Percentiles rank a stretch among this genome's conserved stretches.
Evolutionary conservation across 1,284 basidiomycete species (phyloP).

Genomic region (Ustanciosporium gigantosporum): DNA sequence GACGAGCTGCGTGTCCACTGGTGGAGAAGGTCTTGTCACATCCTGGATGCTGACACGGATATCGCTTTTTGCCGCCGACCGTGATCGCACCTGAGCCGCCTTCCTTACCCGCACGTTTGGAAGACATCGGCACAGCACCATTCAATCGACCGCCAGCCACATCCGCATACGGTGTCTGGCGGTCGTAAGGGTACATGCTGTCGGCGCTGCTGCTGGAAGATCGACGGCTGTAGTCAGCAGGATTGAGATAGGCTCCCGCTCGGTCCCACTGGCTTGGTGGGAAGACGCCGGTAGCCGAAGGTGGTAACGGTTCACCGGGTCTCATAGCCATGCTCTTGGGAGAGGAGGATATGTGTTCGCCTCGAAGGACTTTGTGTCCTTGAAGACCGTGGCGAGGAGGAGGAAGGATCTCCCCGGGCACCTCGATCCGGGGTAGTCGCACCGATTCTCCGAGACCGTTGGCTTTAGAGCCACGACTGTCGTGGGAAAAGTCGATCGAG

Average conservation of each 20-base stretch:
- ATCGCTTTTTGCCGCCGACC: constrained; percentile 62
- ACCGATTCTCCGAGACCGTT: constrained; percentile 4
- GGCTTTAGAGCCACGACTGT: constrained; percentile 10
- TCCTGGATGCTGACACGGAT: constrained; percentile 67
- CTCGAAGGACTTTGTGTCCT: constrained; percentile 35
- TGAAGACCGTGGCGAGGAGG: constrained; percentile 19
- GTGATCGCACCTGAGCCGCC: constrained; percentile 38
- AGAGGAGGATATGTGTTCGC: constrained; percentile 26
- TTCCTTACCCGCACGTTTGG: constrained; percentile 22
- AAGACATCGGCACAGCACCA: constrained; percentile 1
- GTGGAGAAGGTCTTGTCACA: constrained; percentile 78
- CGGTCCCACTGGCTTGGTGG: constrained; percentile 38
- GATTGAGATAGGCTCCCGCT: constrained; percentile 17
- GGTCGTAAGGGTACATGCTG: constrained; percentile 24
- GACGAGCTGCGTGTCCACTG: constrained; percentile 78
- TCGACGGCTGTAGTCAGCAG: constrained; percentile 29
- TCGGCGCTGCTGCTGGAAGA: constrained; percentile 24
- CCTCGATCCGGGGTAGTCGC: constrained; percentile 37
- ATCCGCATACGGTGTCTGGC: constrained; percentile 26
- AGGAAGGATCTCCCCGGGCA: constrained; percentile 8
- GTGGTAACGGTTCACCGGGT: constrained; percentile 21
- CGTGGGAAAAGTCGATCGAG: constrained; percentile 28
- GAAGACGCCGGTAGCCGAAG: constrained; percentile 28
- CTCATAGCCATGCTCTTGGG: constrained; percentile 14
- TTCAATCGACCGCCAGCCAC: background rate